Evolutionary conservation across 148 eudicot species (phyloP), one percentile per base, ranked within the genome.

Genomic region (Chenopodium album): DNA sequence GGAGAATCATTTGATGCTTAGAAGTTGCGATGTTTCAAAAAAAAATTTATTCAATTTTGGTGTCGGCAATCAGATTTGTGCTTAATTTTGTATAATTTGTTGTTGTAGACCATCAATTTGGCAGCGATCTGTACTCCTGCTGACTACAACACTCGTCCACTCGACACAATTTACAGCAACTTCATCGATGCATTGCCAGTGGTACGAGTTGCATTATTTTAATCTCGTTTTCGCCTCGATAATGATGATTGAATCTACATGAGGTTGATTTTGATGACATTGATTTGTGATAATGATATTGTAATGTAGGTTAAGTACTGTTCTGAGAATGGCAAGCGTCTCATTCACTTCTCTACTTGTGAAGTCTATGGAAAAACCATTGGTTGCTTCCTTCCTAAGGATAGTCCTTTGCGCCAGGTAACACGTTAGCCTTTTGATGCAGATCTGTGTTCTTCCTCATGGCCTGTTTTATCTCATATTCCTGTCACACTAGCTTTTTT

Each of bases 111-210:
- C 47, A 89, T 96, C 44, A 96, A 96, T 89, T 88, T 96, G 78
- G 99, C 99, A 37, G 99, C 99, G 81, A 96, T 96, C 87, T 96
- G 99, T 84, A 96, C 99, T 54, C 99, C 98, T 11, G 99, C 99
- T 29, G 98, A 96, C 85, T 96, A 96, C 88, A 96, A 96, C 80
- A 96, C 98, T 0, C 93, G 99, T 54, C 98, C 99, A 31, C 89
- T 96, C 48, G 99, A 96, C 80, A 96, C 99, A 23, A 94, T 94
- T 23, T 96, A 94, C 95, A 94, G 99, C 91, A 96, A 96, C 76
- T 96, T 96, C 94, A 92, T 94, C 60, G 99, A 96, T 91, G 99
- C 98, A 47, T 92, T 96, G 56, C 99, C 99, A 70, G 98, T 96
- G 98, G 99, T 96, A 92, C 76, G 91, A 22, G 47, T 77, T 76